Conservation (phyloP, 495 filamentous ascomycete genomes). For the Choiromyces venosus region DNA sequence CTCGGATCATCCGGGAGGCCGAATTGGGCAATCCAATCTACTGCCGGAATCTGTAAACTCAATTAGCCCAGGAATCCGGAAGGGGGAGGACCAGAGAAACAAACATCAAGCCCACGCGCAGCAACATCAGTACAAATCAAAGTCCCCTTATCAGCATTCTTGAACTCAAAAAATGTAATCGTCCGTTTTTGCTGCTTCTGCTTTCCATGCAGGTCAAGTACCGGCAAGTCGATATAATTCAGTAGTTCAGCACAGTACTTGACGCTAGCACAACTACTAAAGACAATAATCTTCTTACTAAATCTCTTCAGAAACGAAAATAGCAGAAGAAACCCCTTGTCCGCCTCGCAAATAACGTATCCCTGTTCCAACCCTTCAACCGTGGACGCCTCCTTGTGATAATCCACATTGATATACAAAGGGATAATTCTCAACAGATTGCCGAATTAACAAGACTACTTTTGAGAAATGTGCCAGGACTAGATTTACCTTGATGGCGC, state of each 20-base stretch:
- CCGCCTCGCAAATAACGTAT: constrained; percentile 86
- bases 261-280: constrained; percentile 87
- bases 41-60: constrained; percentile 64
- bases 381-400: constrained; percentile 70
- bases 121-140: constrained; percentile 96
- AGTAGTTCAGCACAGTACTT: constrained; percentile 91
- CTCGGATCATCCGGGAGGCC: constrained; percentile 87
- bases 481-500: too few species aligned
- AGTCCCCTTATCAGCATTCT: constrained; percentile 83
- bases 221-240: constrained; percentile 93
- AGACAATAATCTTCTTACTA: constrained; percentile 92
- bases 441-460: too few species aligned
- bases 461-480: too few species aligned
- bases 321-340: constrained; percentile 86
- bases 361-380: constrained; percentile 92
- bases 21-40: constrained; percentile 95
- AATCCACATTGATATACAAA: constrained; percentile 91
- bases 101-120: constrained; percentile 80
- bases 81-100: constrained; percentile 32
- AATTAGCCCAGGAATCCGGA: constrained; percentile 5
- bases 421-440: constrained; percentile 95
- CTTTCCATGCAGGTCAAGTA: constrained; percentile 83
- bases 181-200: constrained; percentile 97
- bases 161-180: constrained; percentile 97
- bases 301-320: constrained; percentile 94